A percentile compares a stretch with the other conserved stretches of the same genome.
phyloP scores from a whole-genome alignment of 352 stramenopile genomes.

The Globisporangium irregulare region DNA sequence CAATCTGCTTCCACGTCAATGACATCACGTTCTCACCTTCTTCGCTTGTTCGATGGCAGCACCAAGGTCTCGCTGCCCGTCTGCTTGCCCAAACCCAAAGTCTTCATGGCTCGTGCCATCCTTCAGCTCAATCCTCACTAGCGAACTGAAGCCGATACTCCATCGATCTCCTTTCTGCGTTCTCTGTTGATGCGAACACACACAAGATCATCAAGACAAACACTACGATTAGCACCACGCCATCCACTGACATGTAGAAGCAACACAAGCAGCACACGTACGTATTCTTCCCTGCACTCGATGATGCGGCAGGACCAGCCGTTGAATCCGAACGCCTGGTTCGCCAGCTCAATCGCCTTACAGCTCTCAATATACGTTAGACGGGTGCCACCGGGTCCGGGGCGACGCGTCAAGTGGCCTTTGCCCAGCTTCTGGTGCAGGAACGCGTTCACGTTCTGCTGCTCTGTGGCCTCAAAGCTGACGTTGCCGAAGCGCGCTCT shows the following conservation, averaged over 20 bases:
- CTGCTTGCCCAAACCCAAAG: slow-evolving; percentile 73
- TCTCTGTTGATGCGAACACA: slow-evolving; percentile 28
- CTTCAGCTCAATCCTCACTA: slow-evolving; percentile 85
- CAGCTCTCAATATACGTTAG: slow-evolving; percentile 89
- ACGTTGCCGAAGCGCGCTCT: slow-evolving; percentile 54
- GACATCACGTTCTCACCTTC: slow-evolving; percentile 33
- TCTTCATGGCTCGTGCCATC: slow-evolving; percentile 83
- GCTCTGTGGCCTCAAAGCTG: slow-evolving; percentile 43
- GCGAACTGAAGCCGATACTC: slow-evolving; percentile 72
- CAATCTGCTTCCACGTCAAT: background rate
- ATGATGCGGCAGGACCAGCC: slow-evolving; percentile 83
- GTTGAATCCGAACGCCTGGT: slow-evolving; percentile 88
- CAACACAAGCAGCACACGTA: slow-evolving; percentile 27
- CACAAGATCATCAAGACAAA: background rate
- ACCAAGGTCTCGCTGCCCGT: slow-evolving; percentile 71
- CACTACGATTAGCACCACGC: background rate
- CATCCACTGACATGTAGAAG: background rate
- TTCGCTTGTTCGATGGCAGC: slow-evolving; percentile 82
- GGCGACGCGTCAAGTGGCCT: slow-evolving; percentile 59
- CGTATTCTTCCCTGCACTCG: slow-evolving; percentile 85
- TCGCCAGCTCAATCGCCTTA: slow-evolving; percentile 87
- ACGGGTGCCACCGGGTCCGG: slow-evolving; percentile 65
- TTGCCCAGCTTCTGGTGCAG: slow-evolving; percentile 84
- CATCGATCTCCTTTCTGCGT: slow-evolving; percentile 69
- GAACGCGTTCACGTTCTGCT: slow-evolving; percentile 62